These are phyloP conservation scores for Lyophyllum decastes DNA, from an alignment of 768 basidiomycete genomes.

Conservation along the genomic window DNA sequence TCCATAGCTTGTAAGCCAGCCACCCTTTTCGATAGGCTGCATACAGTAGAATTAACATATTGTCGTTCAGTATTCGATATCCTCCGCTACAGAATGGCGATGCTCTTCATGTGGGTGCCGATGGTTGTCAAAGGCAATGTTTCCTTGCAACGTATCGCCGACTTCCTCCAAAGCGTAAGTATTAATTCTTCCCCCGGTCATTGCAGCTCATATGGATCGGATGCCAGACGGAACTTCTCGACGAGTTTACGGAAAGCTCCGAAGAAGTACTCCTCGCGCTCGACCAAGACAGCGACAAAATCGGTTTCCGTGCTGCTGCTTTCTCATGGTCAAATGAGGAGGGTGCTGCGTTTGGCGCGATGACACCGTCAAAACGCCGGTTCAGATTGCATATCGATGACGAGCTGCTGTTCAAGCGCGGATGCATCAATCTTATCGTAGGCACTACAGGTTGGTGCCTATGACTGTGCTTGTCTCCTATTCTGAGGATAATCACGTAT, in stretches of 20 bases:
- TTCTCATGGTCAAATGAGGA: constrained; percentile 55
- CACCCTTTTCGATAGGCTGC: neutral
- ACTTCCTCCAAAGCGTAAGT: constrained; percentile 38
- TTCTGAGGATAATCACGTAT: neutral
- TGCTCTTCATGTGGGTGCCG: constrained; percentile 28
- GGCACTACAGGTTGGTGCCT: constrained; percentile 46
- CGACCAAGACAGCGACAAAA: constrained; percentile 24
- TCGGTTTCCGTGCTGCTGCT: constrained; percentile 53
- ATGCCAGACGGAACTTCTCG: constrained; percentile 47
- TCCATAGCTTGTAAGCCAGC: constrained; percentile 13
- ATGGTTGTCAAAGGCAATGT: constrained; percentile 47
- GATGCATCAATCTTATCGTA: constrained; percentile 54
- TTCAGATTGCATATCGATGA: constrained; percentile 53
- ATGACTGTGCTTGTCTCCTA: neutral
- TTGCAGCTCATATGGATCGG: neutral
- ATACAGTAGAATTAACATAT: neutral
- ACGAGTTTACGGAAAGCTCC: constrained; percentile 31
- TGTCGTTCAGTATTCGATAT: constrained; percentile 53
- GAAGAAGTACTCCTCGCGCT: constrained; percentile 5
- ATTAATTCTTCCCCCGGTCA: neutral
- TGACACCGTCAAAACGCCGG: constrained; percentile 43
- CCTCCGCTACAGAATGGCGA: constrained; percentile 48
- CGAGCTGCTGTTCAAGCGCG: constrained; percentile 53
- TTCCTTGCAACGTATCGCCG: constrained; percentile 53
- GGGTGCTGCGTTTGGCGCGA: constrained; percentile 9